Percentiles rank a stretch among this genome's conserved stretches.
These are phyloP conservation scores for Persicaria tinctoria DNA, from an alignment of 148 eudicot species.

Conservation along the genomic window DNA sequence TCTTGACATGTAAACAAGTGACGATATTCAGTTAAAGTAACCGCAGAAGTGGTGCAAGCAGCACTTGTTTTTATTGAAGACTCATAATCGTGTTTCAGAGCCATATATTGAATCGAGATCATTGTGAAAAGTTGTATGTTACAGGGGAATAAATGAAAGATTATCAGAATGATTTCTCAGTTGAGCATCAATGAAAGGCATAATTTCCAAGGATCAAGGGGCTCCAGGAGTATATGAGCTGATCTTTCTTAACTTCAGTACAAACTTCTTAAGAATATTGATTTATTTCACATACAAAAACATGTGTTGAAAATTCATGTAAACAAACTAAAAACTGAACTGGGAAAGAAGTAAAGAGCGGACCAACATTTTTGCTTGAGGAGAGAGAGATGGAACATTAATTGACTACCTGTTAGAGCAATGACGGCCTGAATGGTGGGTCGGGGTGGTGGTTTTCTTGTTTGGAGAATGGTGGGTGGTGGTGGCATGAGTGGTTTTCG, in stretches of 20 bases:
- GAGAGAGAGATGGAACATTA: not conserved
- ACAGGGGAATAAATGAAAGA: not conserved
- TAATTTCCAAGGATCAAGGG: not conserved
- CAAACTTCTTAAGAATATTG: not conserved
- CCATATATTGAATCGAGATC: not conserved
- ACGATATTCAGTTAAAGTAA: not conserved
- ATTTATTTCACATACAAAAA: not conserved
- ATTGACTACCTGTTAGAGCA: constrained; percentile 32
- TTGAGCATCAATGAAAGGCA: not conserved
- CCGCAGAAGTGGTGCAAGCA: not conserved
- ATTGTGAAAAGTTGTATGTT: not conserved
- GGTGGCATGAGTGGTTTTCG: too few species aligned
- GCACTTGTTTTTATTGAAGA: not conserved
- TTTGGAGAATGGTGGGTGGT: too few species aligned
- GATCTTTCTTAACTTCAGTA: not conserved
- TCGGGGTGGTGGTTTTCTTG: too few species aligned
- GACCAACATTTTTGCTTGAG: not conserved
- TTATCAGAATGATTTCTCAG: not conserved
- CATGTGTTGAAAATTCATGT: not conserved
- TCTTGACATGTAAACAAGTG: not conserved
- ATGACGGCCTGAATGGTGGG: too few species aligned
- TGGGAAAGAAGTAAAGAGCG: not conserved
- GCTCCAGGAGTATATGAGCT: too few species aligned
- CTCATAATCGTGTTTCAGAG: not conserved
- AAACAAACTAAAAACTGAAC: not conserved